Base-by-base conservation (phyloP, 2,329 filamentous ascomycete species). In the Paecilomyces sp. region DNA sequence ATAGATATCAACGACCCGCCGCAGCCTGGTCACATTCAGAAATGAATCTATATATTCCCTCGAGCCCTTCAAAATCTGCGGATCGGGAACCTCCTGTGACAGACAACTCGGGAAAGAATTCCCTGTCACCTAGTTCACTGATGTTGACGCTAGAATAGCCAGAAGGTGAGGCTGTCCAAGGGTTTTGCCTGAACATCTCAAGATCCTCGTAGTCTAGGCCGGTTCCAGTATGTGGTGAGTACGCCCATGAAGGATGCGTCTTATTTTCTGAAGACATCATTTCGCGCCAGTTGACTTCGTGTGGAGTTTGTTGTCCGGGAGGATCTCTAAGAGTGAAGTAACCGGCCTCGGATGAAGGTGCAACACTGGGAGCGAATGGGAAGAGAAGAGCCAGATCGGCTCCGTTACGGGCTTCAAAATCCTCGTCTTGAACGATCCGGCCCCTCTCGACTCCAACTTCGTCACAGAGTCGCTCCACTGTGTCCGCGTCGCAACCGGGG, bases 401-500 rank as follows among this genome's bases (percentile, higher is more conserved):
- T 8, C 89, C 91, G 28, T 82, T 81, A 59, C 83, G 85, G 6
- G 74, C 69, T 58, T 90, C 85, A 66, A 96, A 96, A 18, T 88
- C 86, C 33, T 83, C 80, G 64, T 97, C 94, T 76, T 97, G 88
- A 12, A 83, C 79, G 3, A 97, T 84, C 3, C 90, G 78, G 1
- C 94, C 94, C 57, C 91, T 83, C 63, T 88, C 85, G 7, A 99
- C 82, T n/a, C 89, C 90, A 11, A 96, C 82, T 71, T 99, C 94
- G 54, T 91, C 86, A 71, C 92, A 97, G 0, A 99, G 82, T 2
- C 82, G 80, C 70, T 96, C 91, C 0, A 96, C 89, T 0, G 90
- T 90, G 15, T 88, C 85, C 0, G 86, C 86, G 68, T 97, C 93
- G 62, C 94, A 92, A 2, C 94, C 94, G 0, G 92, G 92, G 69